Evolutionary conservation across 495 filamentous ascomycete genomes (phyloP).

Genomic region (Talaromyces thailandensis): DNA sequence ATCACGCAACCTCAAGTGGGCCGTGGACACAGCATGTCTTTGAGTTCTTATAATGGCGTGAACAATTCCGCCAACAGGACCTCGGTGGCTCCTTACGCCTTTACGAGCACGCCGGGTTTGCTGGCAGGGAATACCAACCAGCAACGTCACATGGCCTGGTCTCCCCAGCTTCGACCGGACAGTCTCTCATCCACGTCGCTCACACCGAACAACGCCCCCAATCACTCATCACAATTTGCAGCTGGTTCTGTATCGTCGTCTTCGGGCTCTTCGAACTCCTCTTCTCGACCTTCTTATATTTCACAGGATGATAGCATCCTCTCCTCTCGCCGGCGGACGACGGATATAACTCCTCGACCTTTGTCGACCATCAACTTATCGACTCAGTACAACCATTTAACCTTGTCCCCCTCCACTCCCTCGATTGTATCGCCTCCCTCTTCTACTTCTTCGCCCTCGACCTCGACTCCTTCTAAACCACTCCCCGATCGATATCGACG

Average conservation of each 20-base stretch:
- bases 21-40: constrained; percentile 47
- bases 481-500: constrained; percentile 63
- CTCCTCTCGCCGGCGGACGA: constrained; percentile 28
- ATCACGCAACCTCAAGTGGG: constrained; percentile 44
- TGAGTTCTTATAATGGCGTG: constrained; percentile 63
- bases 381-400: constrained; percentile 31
- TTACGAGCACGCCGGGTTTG: constrained; percentile 65
- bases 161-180: constrained; percentile 56
- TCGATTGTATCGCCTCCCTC: constrained; percentile 41
- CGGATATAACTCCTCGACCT: constrained; percentile 36
- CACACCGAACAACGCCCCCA: constrained; percentile 35
- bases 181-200: constrained; percentile 51
- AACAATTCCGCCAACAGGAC: constrained; percentile 42
- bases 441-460: constrained; percentile 33
- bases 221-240: constrained; percentile 47
- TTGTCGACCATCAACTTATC: constrained; percentile 44
- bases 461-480: constrained; percentile 44
- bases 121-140: constrained; percentile 37
- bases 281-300: constrained; percentile 29
- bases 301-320: constrained; percentile 42
- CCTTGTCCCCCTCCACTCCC: constrained; percentile 36
- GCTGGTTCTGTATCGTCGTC: constrained; percentile 54
- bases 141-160: constrained; percentile 46
- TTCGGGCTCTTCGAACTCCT: constrained; percentile 32
- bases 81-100: constrained; percentile 74